A percentile compares a stretch with the other conserved stretches of the same genome.
Conservation (phyloP, 2,329 filamentous ascomycete species). For the Ophiostoma quercus region DNA sequence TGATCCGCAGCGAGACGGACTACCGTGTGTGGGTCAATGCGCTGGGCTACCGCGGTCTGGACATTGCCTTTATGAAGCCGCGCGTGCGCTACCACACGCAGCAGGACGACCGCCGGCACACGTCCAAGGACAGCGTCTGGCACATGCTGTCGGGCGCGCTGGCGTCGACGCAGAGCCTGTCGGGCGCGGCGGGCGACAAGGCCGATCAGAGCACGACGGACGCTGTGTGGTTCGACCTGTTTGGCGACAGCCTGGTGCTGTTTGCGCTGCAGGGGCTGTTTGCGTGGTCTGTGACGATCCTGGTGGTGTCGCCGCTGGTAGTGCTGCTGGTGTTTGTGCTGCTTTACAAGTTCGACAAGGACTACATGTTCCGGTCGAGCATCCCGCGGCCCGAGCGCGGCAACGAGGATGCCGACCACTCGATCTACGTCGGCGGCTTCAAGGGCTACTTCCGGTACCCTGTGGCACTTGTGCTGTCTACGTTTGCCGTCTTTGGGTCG, state of each 20-base stretch:
- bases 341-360: conserved; percentile 68
- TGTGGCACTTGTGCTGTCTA: conserved; percentile 63
- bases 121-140: conserved; percentile 69
- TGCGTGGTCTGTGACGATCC: conserved; percentile 75
- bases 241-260: conserved; percentile 72
- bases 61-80: conserved; percentile 86
- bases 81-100: conserved; percentile 85
- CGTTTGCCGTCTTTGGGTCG: conserved; percentile 62
- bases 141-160: conserved; percentile 89
- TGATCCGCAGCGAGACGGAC: conserved; percentile 83
- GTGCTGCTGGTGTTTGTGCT: conserved; percentile 64
- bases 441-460: conserved; percentile 82
- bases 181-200: conserved; percentile 56
- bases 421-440: conserved; percentile 65
- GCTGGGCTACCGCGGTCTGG: conserved; percentile 78
- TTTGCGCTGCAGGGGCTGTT: conserved; percentile 80
- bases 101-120: conserved; percentile 78
- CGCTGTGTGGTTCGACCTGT: conserved; percentile 91
- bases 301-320: conserved; percentile 72
- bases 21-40: conserved; percentile 75
- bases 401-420: conserved; percentile 45
- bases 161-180: conserved; percentile 63
- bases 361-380: conserved; percentile 73
- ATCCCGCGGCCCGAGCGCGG: conserved; percentile 43
- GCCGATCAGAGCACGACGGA: conserved; percentile 61